Evolutionary conservation across 495 filamentous ascomycete species (phyloP), one percentile per base, ranked within the genome.

Genomic region (Emericellopsis terricola): DNA sequence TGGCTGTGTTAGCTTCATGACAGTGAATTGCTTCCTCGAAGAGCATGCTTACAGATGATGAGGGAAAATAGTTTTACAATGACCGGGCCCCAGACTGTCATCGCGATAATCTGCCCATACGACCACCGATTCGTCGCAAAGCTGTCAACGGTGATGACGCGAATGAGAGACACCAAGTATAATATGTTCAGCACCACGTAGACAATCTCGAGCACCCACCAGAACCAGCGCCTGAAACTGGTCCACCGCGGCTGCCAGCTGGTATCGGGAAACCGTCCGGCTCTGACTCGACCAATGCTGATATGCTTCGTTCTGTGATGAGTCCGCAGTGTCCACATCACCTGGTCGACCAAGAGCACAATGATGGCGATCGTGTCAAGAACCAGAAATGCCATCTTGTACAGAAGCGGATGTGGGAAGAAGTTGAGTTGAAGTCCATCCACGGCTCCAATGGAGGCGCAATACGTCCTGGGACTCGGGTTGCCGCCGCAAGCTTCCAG

Each of bases 31-130:
- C 15, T 3, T 19, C 15, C 13, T 6, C 10, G 2, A 3, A 19
- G 5, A 17, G 1, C 20, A 3, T 10, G 21, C 32, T 34, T 24
- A 34, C 32, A 34, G n/a, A 34, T 20, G n/a, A 34, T 23, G 19
- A 34, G 32, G 32, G 20, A 14, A 20, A 34, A 13, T 14, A 34
- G 32, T 15, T 34, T 34, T 4, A 34, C 32, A 23, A 34, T 34
- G 32, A 34, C 32, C 9, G 32, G 32, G 9, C 32, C 32, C 32
- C 32, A 34, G 21, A 18, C 19, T 13, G 32, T 34, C 5, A 34
- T 34, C 18, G 32, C 32, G 24, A 34, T 34, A 15, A 34, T 34
- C 19, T 34, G 32, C 19, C 32, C 32, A 34, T 34, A 34, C 3
- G 32, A 34, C 32, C 32, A 34, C 19, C 21, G 19, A 8, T 23